Percentiles rank a stretch among this genome's conserved stretches.
phyloP scores from a whole-genome alignment of 371 early-diverging fungal species.

The Rhizopus stolonifer region DNA sequence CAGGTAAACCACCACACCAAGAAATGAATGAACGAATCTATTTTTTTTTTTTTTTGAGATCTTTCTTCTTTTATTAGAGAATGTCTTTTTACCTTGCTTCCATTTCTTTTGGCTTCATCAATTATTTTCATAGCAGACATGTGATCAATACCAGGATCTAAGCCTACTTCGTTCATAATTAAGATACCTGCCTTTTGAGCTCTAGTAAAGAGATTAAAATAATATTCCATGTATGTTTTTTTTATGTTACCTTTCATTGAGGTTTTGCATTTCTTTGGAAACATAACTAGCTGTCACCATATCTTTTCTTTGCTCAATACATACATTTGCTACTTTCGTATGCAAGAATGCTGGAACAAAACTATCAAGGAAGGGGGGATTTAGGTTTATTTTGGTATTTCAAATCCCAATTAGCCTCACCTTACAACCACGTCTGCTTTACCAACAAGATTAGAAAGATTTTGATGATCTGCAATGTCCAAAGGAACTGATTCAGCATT shows the following conservation, averaged over 20 bases:
- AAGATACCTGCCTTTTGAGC: conserved; percentile 85
- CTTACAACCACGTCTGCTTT: conserved; percentile 89
- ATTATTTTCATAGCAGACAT: conserved; percentile 97
- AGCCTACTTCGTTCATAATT: conserved; percentile 95
- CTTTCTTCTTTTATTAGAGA: conserved; percentile 8
- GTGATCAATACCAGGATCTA: conserved; percentile 98
- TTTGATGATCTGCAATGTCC: conserved; percentile 50
- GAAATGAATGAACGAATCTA: conserved; percentile 78
- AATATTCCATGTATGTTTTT: neutral
- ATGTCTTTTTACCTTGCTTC: conserved; percentile 36
- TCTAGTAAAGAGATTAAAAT: conserved; percentile 25
- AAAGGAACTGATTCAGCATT: conserved; percentile 54
- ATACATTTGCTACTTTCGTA: conserved; percentile 76
- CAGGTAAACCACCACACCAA: conserved; percentile 92
- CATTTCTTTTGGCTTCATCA: conserved; percentile 74
- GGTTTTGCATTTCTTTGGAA: conserved; percentile 84
- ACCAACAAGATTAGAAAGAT: conserved; percentile 65
- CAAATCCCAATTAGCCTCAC: too few species aligned
- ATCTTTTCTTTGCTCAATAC: conserved; percentile 84
- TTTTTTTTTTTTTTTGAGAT: conserved; percentile 13
- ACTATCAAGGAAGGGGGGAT: too few species aligned
- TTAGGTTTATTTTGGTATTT: too few species aligned
- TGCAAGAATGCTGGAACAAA: conserved; percentile 95
- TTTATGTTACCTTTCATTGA: conserved; percentile 60
- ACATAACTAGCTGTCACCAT: conserved; percentile 97